Evolutionary conservation across 352 stramenopile species (phyloP).

Genomic region (Phytopythium vexans): DNA sequence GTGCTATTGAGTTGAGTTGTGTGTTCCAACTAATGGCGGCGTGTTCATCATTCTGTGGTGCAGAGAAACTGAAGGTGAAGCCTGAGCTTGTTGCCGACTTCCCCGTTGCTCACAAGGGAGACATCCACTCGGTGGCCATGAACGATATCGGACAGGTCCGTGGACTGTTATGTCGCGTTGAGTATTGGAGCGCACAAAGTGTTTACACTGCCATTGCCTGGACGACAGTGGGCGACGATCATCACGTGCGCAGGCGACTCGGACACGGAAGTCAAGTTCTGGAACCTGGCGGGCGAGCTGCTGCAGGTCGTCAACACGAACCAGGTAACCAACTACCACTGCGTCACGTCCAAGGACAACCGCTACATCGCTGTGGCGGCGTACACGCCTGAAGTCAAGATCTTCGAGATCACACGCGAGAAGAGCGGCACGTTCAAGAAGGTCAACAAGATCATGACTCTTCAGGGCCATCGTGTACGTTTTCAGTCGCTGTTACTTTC

Average conservation of each 20-base stretch:
- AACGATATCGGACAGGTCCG: constrained; percentile 72
- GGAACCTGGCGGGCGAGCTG: constrained; percentile 58
- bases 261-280: constrained; percentile 85
- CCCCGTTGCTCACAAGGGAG: constrained; percentile 57
- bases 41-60: background rate
- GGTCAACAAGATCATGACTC: constrained; percentile 80
- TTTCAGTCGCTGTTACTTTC: background rate
- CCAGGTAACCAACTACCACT: constrained; percentile 80
- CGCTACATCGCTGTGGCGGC: constrained; percentile 75
- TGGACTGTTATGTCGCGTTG: constrained; percentile 7
- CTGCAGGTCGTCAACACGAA: constrained; percentile 79
- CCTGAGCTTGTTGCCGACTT: constrained; percentile 69
- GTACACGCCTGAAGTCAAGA: constrained; percentile 83
- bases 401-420: constrained; percentile 76
- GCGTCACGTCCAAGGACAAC: constrained; percentile 77
- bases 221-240: constrained; percentile 61
- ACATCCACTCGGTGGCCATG: constrained; percentile 80
- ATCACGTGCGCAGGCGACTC: constrained; percentile 63
- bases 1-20: background rate
- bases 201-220: background rate
- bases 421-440: constrained; percentile 80
- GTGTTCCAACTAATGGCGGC: background rate
- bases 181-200: background rate
- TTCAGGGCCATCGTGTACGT: constrained; percentile 69
- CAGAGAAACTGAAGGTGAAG: constrained; percentile 77